These are phyloP conservation scores for Musa itinerans DNA, from an alignment of 176 grass and related monocot species.

Conservation along the genomic window DNA sequence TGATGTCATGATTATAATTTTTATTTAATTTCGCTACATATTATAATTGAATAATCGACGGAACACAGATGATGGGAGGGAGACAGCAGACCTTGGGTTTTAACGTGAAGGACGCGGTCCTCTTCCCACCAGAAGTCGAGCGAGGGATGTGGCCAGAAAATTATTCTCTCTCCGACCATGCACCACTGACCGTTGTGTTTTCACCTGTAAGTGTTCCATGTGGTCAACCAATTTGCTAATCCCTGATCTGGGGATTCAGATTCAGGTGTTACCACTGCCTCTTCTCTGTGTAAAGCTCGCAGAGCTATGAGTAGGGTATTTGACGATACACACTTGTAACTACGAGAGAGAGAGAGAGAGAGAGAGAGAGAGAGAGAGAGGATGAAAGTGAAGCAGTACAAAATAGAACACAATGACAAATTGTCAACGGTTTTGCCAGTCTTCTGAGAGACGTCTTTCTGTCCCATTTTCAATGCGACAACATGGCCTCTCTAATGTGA, in stretches of 20 bases:
- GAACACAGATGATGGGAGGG: constrained; percentile 2
- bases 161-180: constrained; percentile 86
- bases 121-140: constrained; percentile 86
- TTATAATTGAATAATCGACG: constrained; percentile 18
- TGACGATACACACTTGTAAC: not conserved
- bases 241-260: no score
- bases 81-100: constrained; percentile 46
- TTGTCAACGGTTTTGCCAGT: not conserved
- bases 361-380: no score
- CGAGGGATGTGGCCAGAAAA: constrained; percentile 90
- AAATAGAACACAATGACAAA: no score
- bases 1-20: no score
- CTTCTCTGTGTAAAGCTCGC: not conserved
- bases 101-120: constrained; percentile 74
- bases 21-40: no score
- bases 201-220: constrained; percentile 48
- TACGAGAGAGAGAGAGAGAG: no score
- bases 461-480: not conserved
- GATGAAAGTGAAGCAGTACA: no score
- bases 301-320: not conserved
- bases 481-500: no score
- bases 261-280: not conserved
- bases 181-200: constrained; percentile 80
- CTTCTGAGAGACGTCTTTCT: not conserved
- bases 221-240: not conserved